Base-by-base conservation (phyloP, 1,139 yeast genomes). In the Protomyces lactucae-debilis region DNA sequence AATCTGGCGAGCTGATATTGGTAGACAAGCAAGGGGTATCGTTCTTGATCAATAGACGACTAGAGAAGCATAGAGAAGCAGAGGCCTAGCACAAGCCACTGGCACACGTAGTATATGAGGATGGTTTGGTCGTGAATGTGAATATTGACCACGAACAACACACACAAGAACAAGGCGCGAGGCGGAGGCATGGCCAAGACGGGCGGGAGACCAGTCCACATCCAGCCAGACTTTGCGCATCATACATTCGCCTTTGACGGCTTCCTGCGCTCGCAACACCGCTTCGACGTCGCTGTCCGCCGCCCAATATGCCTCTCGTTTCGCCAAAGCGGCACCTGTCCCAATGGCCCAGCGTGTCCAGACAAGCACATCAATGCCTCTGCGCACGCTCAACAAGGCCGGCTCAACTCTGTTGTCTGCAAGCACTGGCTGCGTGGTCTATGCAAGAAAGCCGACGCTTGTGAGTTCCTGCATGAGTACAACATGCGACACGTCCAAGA, bases 361-460 rank as follows among this genome's bases (percentile, higher is more conserved):
- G 86, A 89, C 76, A 88, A 91, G 72, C 98, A 93, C 76, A 90
- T 90, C 0, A 55, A 52, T 8, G 57, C 81, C 89, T 25, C 85
- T 95, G 52, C 85, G 85, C 21, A 16, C 10, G 12, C 25, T 6
- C 48, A 43, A 18, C 48, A 43, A 16, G 76, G 90, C 86, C 75
- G 83, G 83, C 70, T 90, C 52, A 61, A 40, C 68, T 66, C 56
- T 70, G 85, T 86, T 64, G 99, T 93, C 18, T 93, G 99, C 75
- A 93, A 95, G 80, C 98, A 93, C 79, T 93, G 99, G 99, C 83
- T 95, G 57, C 83, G 98, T 70, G 99, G 99, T 0, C 82, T 95
- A 46, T 95, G 99, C 76, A 95, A 95, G 77, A 93, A 93, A 78
- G 96, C 95, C 64, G 97, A 92, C 71, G 92, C 88, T 69, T 95